A percentile compares a stretch with the other conserved stretches of the same genome.
Evolutionary conservation across 345 rosid genomes (phyloP).

Genomic region (Syzygium oleosum): DNA sequence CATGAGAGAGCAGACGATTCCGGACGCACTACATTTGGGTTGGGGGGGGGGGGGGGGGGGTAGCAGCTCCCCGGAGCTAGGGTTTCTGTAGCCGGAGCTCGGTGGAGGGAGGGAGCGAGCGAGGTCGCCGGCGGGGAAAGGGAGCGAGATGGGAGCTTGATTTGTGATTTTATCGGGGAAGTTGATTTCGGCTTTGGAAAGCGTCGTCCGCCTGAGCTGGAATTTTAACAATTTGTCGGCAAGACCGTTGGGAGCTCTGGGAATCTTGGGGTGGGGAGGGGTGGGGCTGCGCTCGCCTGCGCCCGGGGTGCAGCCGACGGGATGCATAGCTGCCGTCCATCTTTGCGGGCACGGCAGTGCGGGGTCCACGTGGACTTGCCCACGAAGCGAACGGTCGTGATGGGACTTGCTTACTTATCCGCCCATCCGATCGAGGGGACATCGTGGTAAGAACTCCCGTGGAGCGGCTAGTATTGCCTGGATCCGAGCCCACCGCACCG

Average conservation of each 20-base stretch:
- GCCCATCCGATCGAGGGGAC: neutral
- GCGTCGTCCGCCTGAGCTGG: neutral
- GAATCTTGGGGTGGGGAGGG: neutral
- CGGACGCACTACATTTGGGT: neutral
- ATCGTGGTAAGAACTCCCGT: neutral
- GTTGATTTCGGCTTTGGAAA: neutral
- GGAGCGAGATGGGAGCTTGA: neutral
- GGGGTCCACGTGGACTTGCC: neutral
- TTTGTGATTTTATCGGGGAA: neutral
- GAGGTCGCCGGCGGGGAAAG: neutral
- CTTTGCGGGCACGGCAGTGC: neutral
- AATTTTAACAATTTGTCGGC: neutral
- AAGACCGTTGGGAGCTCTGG: neutral
- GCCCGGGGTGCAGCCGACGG: neutral
- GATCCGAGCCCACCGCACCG: neutral
- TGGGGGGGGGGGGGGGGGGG: neutral
- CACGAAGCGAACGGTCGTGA: neutral
- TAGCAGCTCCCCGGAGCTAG: neutral
- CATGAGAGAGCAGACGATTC: neutral
- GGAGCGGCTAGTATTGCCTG: neutral
- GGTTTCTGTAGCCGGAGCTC: neutral
- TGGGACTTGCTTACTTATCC: neutral
- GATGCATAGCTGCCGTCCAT: neutral
- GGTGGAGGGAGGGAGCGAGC: neutral
- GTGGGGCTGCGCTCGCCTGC: neutral